Evolutionary conservation across 345 rosid genomes (phyloP), one percentile per base, ranked within the genome.

Genomic region (Carallia pectinifolia): DNA sequence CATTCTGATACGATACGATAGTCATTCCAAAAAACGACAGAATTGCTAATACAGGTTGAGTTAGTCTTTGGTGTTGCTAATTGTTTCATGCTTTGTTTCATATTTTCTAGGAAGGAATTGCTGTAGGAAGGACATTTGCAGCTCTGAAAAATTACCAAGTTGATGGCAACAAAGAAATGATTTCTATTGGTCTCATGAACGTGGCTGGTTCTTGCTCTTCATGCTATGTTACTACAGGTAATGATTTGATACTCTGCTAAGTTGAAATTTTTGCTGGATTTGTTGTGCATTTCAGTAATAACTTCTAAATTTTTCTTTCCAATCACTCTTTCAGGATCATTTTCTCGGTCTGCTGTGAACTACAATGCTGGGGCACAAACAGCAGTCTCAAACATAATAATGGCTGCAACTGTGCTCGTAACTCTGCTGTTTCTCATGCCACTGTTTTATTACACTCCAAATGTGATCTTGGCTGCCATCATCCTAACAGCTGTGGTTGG

Each of bases 151-250:
- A 90, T 75, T 96, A 96, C 75, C 97, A 90, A 76, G 90, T 96
- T 58, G 97, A 92, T 69, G 99, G 97, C 7, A 96, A 92, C 88
- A 90, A 96, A 82, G 99, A 96, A 85, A 96, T 92, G 98, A 83
- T 96, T 85, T 98, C 98, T 29, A 90, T 92, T 15, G 99, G 99
- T 64, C 54, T 90, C 60, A 96, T 96, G 98, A 96, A 96, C 86
- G 85, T 92, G 77, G 91, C 87, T 55, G 99, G 99, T 77, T 92
- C 91, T 64, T 92, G 91, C 72, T 84, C 93, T 75, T 96, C 99
- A 15, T 96, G 99, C 73, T 96, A 77, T 82, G 89, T 96, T 59
- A 89, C 97, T 47, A 86, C 99, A 72, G 98, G 98, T 87, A 39
- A 69, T 19, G 61, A 61, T 64, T 37, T 19, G 61, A 61, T 64